These are phyloP conservation scores for Pisolithus sp. DNA, from an alignment of 768 basidiomycete species.

Conservation along the genomic window DNA sequence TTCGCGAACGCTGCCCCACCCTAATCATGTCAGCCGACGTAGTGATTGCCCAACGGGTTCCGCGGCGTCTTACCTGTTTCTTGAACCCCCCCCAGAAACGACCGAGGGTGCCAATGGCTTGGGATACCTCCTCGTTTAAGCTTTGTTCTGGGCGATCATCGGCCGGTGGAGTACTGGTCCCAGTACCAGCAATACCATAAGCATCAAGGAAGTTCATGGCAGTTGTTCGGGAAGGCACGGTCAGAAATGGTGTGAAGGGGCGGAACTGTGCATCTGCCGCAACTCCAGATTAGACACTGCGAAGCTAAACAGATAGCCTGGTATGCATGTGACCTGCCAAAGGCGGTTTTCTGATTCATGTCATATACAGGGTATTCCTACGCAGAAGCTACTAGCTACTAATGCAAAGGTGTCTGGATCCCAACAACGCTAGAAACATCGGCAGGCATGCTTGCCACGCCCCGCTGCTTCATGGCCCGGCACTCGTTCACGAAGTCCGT, in stretches of 20 bases:
- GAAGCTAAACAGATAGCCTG: no score
- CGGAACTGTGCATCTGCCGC: no score
- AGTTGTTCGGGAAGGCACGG: background rate
- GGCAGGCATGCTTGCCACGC: conserved; percentile 15
- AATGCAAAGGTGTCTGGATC: conserved; percentile 15
- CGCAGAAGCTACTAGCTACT: conserved; percentile 28
- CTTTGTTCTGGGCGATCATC: conserved; percentile 41
- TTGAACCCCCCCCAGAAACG: conserved; percentile 88
- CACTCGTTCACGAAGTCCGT: conserved; percentile 86
- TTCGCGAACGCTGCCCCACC: conserved; percentile 62
- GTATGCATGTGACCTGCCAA: background rate
- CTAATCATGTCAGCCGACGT: conserved; percentile 28
- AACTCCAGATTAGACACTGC: background rate
- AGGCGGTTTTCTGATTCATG: no score
- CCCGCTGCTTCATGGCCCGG: conserved; percentile 44
- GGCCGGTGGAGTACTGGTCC: conserved; percentile 41
- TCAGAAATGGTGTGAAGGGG: no score
- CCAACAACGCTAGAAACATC: conserved; percentile 14
- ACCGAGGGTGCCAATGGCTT: conserved; percentile 83
- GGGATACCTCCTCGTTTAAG: conserved; percentile 81
- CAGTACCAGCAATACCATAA: conserved; percentile 46
- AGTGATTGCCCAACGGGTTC: background rate
- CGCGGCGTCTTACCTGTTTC: conserved; percentile 61
- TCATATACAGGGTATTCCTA: conserved; percentile 8
- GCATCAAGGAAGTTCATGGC: conserved; percentile 73